A percentile compares a stretch with the other conserved stretches of the same genome.
Evolutionary conservation across 441 rosid genomes (phyloP).

Genomic region (Syzygium syzygioides): DNA sequence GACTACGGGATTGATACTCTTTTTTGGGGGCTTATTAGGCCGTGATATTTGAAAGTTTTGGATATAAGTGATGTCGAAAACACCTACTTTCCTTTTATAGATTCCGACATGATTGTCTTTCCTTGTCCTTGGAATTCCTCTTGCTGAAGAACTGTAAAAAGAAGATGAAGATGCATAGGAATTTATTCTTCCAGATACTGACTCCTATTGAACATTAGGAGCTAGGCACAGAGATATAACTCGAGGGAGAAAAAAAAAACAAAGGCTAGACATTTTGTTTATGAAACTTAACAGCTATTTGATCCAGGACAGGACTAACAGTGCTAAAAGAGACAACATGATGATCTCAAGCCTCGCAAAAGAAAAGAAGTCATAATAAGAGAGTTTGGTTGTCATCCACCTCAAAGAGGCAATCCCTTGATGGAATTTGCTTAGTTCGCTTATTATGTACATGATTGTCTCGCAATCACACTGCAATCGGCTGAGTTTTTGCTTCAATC

Average conservation of each 20-base stretch:
- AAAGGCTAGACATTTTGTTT: neutral
- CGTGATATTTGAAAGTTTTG: neutral
- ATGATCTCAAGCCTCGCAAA: neutral
- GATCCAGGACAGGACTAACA: neutral
- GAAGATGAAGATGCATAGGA: neutral
- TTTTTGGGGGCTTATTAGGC: neutral
- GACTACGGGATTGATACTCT: neutral
- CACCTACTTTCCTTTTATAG: neutral
- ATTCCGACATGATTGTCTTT: neutral
- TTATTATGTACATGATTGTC: neutral
- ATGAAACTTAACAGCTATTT: neutral
- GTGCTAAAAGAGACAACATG: neutral
- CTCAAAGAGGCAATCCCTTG: neutral
- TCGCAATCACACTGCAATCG: constrained; percentile 18
- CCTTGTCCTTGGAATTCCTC: neutral
- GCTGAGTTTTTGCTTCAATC: constrained; percentile 34
- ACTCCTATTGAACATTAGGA: neutral
- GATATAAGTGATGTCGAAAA: neutral
- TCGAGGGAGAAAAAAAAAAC: neutral
- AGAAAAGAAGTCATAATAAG: neutral
- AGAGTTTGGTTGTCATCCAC: neutral
- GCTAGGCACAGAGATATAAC: neutral
- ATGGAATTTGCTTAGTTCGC: neutral
- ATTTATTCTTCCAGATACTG: neutral
- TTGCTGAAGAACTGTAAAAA: neutral